phyloP scores from a whole-genome alignment of 148 eudicot species.

The Bassia scoparia region DNA sequence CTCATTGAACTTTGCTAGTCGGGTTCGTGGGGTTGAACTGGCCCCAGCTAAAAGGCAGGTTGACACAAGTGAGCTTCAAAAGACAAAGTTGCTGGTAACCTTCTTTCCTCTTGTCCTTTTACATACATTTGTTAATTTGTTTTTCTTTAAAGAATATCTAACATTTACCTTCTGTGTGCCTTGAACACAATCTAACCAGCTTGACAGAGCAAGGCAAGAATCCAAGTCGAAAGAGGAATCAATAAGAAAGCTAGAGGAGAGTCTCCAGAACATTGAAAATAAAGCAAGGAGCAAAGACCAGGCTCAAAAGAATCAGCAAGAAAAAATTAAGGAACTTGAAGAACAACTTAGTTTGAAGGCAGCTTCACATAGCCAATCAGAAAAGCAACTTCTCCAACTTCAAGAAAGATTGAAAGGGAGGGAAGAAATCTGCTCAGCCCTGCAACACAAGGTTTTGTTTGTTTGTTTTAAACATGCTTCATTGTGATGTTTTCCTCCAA shows the following conservation, averaged over 20 bases:
- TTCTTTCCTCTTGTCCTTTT: neutral
- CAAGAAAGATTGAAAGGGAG: conserved; percentile 64
- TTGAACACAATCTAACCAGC: conserved; percentile 34
- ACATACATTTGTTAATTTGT: neutral
- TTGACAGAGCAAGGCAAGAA: conserved; percentile 81
- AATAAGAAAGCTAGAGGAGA: conserved; percentile 75
- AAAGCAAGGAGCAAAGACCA: conserved; percentile 82
- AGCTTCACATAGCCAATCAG: conserved; percentile 49
- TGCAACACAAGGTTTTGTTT: conserved; percentile 69
- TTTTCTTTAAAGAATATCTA: neutral
- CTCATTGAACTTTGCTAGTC: conserved; percentile 85
- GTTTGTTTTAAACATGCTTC: no score
- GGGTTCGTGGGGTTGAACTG: conserved; percentile 81
- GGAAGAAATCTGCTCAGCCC: conserved; percentile 54
- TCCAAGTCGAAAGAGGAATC: conserved; percentile 70
- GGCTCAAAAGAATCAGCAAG: conserved; percentile 64
- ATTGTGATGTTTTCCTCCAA: neutral
- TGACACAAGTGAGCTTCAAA: conserved; percentile 82
- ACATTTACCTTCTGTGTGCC: neutral
- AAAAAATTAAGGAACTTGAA: conserved; percentile 77
- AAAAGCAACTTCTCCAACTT: conserved; percentile 57
- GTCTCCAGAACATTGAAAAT: conserved; percentile 60
- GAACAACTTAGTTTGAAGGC: conserved; percentile 56
- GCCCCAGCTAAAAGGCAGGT: conserved; percentile 81
- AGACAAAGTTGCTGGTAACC: conserved; percentile 64